Conservation (phyloP, 2,329 filamentous ascomycete genomes). For the Coniochaeta pulveracea region DNA sequence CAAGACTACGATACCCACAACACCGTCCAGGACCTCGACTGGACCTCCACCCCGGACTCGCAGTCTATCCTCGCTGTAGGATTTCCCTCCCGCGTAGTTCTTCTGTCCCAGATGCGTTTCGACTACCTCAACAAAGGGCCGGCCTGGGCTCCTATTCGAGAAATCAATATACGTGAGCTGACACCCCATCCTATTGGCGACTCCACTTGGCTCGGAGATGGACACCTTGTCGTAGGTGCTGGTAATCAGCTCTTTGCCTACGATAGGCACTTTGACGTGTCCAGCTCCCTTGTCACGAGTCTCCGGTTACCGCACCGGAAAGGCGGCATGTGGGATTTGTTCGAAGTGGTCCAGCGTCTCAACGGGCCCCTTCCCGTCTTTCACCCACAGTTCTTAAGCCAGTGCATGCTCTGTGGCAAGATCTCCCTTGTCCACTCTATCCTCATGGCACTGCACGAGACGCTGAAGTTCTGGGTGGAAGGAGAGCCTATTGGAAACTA, state of each 20-base stretch:
- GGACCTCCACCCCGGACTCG: constrained; percentile 82
- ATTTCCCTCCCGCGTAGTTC: constrained; percentile 72
- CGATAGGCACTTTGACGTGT: constrained; percentile 60
- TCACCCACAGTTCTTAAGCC: constrained; percentile 81
- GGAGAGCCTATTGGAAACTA: constrained; percentile 74
- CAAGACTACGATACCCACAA: constrained; percentile 64
- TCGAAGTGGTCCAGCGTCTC: constrained; percentile 69
- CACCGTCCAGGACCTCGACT: constrained; percentile 76
- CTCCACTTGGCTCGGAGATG: constrained; percentile 80
- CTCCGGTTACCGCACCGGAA: constrained; percentile 35
- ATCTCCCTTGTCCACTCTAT: constrained; percentile 58
- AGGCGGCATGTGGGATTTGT: constrained; percentile 53
- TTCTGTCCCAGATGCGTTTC: constrained; percentile 80
- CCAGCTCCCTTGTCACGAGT: constrained; percentile 45
- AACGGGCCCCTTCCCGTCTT: constrained; percentile 85
- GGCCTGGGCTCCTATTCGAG: constrained; percentile 78
- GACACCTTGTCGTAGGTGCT: constrained; percentile 75
- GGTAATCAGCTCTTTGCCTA: constrained; percentile 88
- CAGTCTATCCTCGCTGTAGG: constrained; percentile 89
- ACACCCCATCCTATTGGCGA: constrained; percentile 89
- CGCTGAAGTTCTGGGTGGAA: constrained; percentile 71
- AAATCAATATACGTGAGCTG: constrained; percentile 69
- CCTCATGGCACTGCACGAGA: constrained; percentile 59
- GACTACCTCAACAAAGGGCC: constrained; percentile 82
- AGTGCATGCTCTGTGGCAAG: constrained; percentile 78